Evolutionary conservation across 495 filamentous ascomycete genomes (phyloP), one percentile per base, ranked within the genome.

Genomic region (Margaritispora aquatica): DNA sequence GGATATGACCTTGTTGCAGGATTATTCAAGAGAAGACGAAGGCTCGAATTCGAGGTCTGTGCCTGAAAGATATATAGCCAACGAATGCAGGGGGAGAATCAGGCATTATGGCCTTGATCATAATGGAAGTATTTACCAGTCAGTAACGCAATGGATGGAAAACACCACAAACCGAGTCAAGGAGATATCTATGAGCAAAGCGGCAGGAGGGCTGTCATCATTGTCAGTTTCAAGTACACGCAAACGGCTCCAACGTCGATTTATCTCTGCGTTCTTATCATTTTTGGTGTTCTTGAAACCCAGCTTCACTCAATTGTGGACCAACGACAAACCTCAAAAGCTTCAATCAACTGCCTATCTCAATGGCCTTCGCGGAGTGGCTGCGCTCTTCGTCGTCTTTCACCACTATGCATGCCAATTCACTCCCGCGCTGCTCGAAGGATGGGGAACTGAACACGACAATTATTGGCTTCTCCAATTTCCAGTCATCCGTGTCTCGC

Each of bases 401-500:
- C 72, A 69, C 59, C 74, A 76, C 62, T 61, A 67, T 48, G 34
- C 50, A 27, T 20, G 48, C 15, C 55, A 57, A 54, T 26, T 48
- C 11, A 53, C 29, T 8, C 27, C 23, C 5, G 22, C 17, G 9
- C n/a, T 57, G 10, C 20, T 36, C 27, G 48, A 24, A 8, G 34
- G 26, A 1, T 11, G 73, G 0, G 72, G 69, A 61, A 71, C 74
- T 21, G 74, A 75, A 55, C 58, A 77, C 20, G 65, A 57, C 1
- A 54, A 57, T 0, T 67, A 68, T 38, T 73, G 72, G 51, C 55
- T 86, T 50, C 75, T 82, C 53, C 84, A 86, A 66, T 70, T 88
- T 10, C 85, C 85, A 2, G 75, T 84, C 55, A 34, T 88, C 1
- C 79, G 85, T 23, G 68, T 86, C 57, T 66, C 87, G 13, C 73